Base-by-base conservation (phyloP, 257 asterid species). In the Ligustrum vulgare region DNA sequence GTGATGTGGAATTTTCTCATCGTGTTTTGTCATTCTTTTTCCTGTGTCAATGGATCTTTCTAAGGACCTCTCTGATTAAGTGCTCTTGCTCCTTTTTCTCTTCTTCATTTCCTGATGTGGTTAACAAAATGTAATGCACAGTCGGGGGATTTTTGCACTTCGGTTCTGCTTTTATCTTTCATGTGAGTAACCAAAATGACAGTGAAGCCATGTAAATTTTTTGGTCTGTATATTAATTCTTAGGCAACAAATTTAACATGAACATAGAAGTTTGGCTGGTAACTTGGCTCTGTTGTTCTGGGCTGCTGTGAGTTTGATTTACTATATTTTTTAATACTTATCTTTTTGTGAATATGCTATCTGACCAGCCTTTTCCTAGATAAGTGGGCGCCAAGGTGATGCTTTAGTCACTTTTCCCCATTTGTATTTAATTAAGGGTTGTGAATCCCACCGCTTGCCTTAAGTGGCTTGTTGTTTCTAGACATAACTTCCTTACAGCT, bases 1-100 rank as follows among this genome's bases (percentile, higher is more conserved):
- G 65, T 66, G 51, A 71, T 54, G 12, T 23, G 15, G 68, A 56
- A 36, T 69, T 74, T 77, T 77, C 47, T 79, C 72, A 54, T 70
- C 49, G 58, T 76, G 66, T 67, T 64, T 79, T 72, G 32, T 35
- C 69, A 43, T 35, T 75, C 71, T 47, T 73, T 65, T 60, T 63
- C 51, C 13, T 15, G 12, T 23, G 2, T 23, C 47, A 20, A 69
- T 41, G 41, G 43, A 34, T 56, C 68, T 62, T 66, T 23, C 20
- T 31, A 20, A 36, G 11, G 60, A 72, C 58, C 73, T 54, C 51
- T 67, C 28, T 37, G 68, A 75, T 60, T 32, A 68, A 1, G 34
- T 65, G 71, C 49, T 72, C 20, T 72, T 45, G 18, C 67, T 49
- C 33, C 69, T 37, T 69, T 34, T 49, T 32, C 64, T 63, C 32